Percentiles rank a stretch among this genome's conserved stretches.
Evolutionary conservation across 352 stramenopile species (phyloP).

Genomic region (Aphanomyces euteiches): DNA sequence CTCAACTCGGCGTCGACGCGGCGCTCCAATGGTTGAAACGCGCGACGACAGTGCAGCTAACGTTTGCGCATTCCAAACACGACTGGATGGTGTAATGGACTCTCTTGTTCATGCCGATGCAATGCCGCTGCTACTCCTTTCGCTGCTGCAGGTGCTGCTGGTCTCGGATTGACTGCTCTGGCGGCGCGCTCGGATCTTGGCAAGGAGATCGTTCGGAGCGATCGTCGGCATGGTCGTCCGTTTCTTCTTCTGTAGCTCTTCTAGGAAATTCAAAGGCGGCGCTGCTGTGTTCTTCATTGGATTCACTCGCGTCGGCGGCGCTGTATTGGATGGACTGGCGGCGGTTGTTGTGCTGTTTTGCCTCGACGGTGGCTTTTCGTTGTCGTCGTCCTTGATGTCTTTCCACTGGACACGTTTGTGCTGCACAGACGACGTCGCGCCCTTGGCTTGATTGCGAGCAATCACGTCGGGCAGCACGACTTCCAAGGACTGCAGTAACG

Average conservation of each 20-base stretch:
- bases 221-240: background rate
- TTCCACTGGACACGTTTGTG: background rate
- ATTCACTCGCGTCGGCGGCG: background rate
- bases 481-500: background rate
- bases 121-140: no score
- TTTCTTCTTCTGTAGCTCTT: conserved; percentile 25
- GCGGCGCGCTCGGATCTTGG: conserved; percentile 59
- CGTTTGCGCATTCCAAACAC: background rate
- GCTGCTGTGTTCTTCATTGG: conserved; percentile 6
- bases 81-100: conserved; percentile 8
- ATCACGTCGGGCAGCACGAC: background rate
- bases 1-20: conserved; percentile 3
- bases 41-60: background rate
- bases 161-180: background rate
- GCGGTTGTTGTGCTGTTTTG: background rate
- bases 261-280: conserved; percentile 29
- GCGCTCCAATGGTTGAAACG: background rate
- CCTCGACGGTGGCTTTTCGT: conserved; percentile 24
- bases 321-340: background rate
- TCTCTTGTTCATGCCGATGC: background rate
- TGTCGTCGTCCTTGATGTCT: conserved; percentile 35
- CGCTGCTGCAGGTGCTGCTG: no score
- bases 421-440: background rate
- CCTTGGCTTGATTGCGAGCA: conserved; percentile 4
- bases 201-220: conserved; percentile 44